Base-by-base conservation (phyloP, 2,329 filamentous ascomycete genomes). In the Leptographium wingfieldii region DNA sequence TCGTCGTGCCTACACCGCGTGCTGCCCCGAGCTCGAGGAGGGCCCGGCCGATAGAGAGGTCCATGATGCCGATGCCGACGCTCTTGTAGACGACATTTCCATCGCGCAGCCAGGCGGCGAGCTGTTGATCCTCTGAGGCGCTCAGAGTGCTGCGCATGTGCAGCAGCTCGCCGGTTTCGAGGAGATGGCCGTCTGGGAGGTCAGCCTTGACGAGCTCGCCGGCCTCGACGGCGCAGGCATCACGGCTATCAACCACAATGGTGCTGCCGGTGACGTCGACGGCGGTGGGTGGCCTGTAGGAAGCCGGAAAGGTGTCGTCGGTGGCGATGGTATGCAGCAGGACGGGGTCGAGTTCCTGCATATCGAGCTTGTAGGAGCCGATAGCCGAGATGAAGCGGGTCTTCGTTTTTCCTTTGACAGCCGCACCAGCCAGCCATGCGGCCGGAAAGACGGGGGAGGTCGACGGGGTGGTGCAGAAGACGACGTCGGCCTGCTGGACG, bases 51-150 rank as follows among this genome's bases (percentile, higher is more conserved):
- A 86, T 81, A 3, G 84, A 79, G 43, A 88, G 72, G 71, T 88
- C 85, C 83, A 87, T 87, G 62, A 88, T 68, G 0, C 84, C 84
- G 59, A 87, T 69, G 0, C 85, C 85, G 3, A 88, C 84, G 64
- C 81, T 81, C 76, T 88, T 88, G 67, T 85, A 88, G 40, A 88
- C 80, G 0, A 87, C 80, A 68, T 87, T 84, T 0, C 85, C 85
- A 55, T 73, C 75, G 62, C 80, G 76, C 57, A 86, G 67, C 83
- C 84, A 87, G 12, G 25, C 38, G 2, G 31, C 22, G 25, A 64
- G 64, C 5, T 64, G 60, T 5, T 2, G 19, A 1, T 68, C 14
- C 27, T 54, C 16, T 10, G 33, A 69, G 12, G 69, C 64, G 16
- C 73, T 69, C 57, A 77, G 71, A n/a, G 75, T 73, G 64, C 78